phyloP scores from a whole-genome alignment of 345 rosid species.

The Diplotaxis tenuifolia region DNA sequence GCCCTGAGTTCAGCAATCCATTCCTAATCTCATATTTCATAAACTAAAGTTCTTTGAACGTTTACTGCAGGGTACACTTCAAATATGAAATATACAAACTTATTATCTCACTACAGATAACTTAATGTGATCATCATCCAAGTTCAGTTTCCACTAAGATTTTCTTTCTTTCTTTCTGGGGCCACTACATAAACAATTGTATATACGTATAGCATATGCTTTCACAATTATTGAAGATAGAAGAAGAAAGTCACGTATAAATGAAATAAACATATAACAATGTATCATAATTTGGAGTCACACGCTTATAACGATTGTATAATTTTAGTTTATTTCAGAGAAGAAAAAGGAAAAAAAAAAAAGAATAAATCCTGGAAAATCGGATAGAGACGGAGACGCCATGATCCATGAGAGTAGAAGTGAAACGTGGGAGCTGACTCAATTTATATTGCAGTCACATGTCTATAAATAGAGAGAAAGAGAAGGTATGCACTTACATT shows the following conservation, averaged over 20 bases:
- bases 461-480: slow-evolving; percentile 11
- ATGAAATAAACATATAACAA: not conserved
- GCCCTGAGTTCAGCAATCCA: not conserved
- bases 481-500: not conserved
- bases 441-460: not conserved
- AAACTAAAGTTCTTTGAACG: not conserved
- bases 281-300: not conserved
- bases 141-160: not conserved
- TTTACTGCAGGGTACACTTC: not conserved
- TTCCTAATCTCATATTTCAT: not conserved
- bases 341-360: not conserved
- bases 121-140: not conserved
- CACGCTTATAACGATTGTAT: not conserved
- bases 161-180: not conserved
- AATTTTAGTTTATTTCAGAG: not conserved
- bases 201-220: not conserved
- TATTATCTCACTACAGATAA: not conserved
- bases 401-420: slow-evolving; percentile 7
- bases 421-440: slow-evolving; percentile 32
- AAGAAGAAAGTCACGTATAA: not conserved
- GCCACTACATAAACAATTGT: not conserved
- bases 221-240: not conserved
- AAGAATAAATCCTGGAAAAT: not conserved
- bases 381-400: slow-evolving; percentile 14
- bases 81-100: not conserved